phyloP scores from a whole-genome alignment of 2,329 filamentous ascomycete species.

The Fusarium liriodendri region DNA sequence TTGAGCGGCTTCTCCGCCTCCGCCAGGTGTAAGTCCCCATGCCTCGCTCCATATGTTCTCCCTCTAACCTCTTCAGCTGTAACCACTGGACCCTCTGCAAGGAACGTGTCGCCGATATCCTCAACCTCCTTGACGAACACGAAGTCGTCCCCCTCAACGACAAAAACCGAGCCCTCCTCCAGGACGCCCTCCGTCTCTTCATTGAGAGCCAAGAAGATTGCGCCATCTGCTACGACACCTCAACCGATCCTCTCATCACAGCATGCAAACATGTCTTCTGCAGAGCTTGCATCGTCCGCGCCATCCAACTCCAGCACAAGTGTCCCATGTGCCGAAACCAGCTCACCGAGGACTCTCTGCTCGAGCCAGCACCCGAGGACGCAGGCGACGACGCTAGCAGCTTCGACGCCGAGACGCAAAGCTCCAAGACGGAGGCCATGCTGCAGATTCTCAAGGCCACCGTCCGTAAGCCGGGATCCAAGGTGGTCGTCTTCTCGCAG shows the following conservation, averaged over 20 bases:
- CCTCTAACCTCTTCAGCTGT: conserved; percentile 62
- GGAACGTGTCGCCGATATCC: conserved; percentile 77
- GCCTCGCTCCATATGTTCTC: too few relatives aligned
- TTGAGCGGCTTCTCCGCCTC: conserved; percentile 85
- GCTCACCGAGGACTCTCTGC: conserved; percentile 68
- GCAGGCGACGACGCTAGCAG: conserved; percentile 56
- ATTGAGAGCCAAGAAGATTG: conserved; percentile 88
- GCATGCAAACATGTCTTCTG: conserved; percentile 87
- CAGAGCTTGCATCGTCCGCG: conserved; percentile 76
- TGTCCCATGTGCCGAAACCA: conserved; percentile 86
- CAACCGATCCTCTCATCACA: conserved; percentile 83
- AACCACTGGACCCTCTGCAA: conserved; percentile 90
- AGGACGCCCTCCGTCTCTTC: conserved; percentile 79
- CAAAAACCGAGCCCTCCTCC: conserved; percentile 78
- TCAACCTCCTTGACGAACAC: conserved; percentile 75
- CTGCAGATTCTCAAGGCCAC: conserved; percentile 80
- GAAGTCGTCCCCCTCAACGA: conserved; percentile 76
- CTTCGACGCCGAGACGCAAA: conserved; percentile 73
- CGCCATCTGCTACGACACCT: conserved; percentile 79
- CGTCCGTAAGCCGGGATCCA: conserved; percentile 70
- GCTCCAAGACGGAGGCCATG: conserved; percentile 85
- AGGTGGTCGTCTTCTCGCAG: conserved; percentile 80
- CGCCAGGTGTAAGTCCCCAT: conserved; percentile 70
- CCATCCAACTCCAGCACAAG: conserved; percentile 79
- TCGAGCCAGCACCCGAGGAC: conserved; percentile 73